phyloP scores from a whole-genome alignment of 2,329 filamentous ascomycete species.

The Tolypocladium album region DNA sequence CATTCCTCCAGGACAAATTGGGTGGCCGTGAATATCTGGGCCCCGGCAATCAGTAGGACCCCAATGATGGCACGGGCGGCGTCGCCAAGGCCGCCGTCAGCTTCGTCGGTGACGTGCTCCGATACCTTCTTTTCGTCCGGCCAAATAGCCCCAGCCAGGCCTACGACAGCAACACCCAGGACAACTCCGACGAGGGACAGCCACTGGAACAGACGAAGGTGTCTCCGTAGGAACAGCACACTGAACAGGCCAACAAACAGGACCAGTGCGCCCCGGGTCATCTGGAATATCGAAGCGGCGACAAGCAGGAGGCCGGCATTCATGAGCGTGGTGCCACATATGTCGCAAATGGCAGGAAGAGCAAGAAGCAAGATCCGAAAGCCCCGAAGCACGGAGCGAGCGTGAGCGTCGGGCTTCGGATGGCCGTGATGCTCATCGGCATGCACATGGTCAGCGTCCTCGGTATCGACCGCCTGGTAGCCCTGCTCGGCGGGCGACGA shows the following conservation, averaged over 20 bases:
- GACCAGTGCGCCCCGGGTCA: conserved; percentile 91
- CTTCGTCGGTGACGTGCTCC: conserved; percentile 20
- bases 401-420: conserved; percentile 34
- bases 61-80: conserved; percentile 58
- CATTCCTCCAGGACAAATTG: conserved; percentile 96
- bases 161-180: conserved; percentile 77
- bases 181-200: conserved; percentile 79
- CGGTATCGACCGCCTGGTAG: conserved; percentile 54
- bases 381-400: conserved; percentile 55
- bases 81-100: conserved; percentile 26
- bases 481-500: conserved; percentile 34
- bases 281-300: conserved; percentile 94
- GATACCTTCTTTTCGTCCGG: conserved; percentile 48
- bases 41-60: conserved; percentile 81
- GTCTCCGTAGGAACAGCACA: conserved; percentile 75
- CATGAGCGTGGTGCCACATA: conserved; percentile 92
- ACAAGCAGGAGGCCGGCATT: conserved; percentile 91
- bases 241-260: conserved; percentile 94
- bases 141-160: conserved; percentile 76
- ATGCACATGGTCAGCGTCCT: conserved; percentile 24
- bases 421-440: conserved; percentile 5
- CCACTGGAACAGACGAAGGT: conserved; percentile 85
- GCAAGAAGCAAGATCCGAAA: conserved; percentile 65
- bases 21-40: conserved; percentile 92
- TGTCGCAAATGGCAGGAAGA: conserved; percentile 85